These are phyloP conservation scores for Tylopilus subfusipes DNA, from an alignment of 768 basidiomycete species.

Conservation along the genomic window DNA sequence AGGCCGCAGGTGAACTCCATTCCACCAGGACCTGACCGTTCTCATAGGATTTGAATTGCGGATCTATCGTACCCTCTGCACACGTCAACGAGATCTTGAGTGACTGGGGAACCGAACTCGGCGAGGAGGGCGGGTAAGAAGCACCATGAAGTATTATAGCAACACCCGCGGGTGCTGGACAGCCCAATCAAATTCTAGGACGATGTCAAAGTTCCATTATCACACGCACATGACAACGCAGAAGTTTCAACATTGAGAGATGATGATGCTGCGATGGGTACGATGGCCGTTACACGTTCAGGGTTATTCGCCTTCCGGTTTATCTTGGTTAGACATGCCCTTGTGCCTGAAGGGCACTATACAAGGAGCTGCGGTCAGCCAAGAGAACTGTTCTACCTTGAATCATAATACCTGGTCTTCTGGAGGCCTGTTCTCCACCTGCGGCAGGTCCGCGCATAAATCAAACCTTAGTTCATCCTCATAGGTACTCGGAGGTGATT, in stretches of 20 bases:
- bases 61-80: conserved; percentile 39
- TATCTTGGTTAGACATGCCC: conserved; percentile 68
- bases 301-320: conserved; percentile 53
- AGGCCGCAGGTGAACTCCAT: conserved; percentile 64
- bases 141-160: conserved; percentile 55
- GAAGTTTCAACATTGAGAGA: conserved; percentile 27
- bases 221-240: conserved; percentile 37
- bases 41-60: conserved; percentile 59
- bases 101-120: conserved; percentile 47
- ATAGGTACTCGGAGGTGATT: conserved; percentile 61
- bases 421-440: conserved; percentile 42
- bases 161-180: conserved; percentile 52
- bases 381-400: background rate
- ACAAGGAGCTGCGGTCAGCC: conserved; percentile 6
- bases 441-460: conserved; percentile 59
- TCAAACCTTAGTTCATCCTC: conserved; percentile 61
- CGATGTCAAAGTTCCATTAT: background rate
- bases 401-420: conserved; percentile 66
- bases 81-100: conserved; percentile 65
- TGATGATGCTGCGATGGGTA: conserved; percentile 58
- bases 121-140: conserved; percentile 53
- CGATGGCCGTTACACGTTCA: conserved; percentile 68
- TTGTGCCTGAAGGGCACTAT: conserved; percentile 67
- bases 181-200: conserved; percentile 8
- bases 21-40: conserved; percentile 50